Base-by-base conservation (phyloP, 2,329 filamentous ascomycete genomes). In the Fusarium bactridioides region DNA sequence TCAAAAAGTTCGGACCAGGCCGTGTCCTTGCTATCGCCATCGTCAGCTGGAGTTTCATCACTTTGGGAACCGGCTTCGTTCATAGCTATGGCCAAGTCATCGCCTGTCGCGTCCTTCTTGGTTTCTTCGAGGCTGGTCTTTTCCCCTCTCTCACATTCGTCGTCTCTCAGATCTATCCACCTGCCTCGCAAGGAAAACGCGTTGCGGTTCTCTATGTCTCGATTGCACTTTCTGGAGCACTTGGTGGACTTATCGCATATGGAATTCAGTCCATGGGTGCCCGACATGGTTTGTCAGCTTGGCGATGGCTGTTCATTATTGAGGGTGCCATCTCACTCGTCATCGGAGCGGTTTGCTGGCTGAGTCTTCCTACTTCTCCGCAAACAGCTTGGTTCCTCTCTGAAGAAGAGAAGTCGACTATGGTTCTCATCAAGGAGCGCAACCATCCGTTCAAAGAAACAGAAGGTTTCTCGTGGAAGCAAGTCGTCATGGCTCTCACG, bases 261-360 rank as follows among this genome's bases (percentile, higher is more conserved):
- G 77, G 69, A 0, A 77, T 80, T 6, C 81, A 84, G 35, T 80
- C 81, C 0, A 81, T 87, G 65, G 84, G 87, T 18, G 83, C 82
- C 2, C 78, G 76, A 3, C 81, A 80, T 33, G 85, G 86, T 0
- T 77, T 88, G 4, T 79, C 79, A 3, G 85, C 86, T 2, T 88
- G 86, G 86, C 73, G 85, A 58, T 88, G 86, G 86, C 76, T 86
- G 0, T 88, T 87, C 63, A 85, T 86, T 38, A 79, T 84, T 0
- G 84, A 86, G 62, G 83, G 84, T 5, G 66, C 79, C 3, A 73
- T 82, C 5, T 82, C 82, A 5, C 58, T 83, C 0, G 64, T 74
- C 8, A 61, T 82, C 15, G 77, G 79, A 4, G 69, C 75, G 27
- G 58, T 68, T 7, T 76, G 77, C 35, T 82, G 82, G 78, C 80